Percentiles rank a stretch among this genome's conserved stretches.
phyloP scores from a whole-genome alignment of 2,329 filamentous ascomycete genomes.

The Coniochaeta ligniaria region DNA sequence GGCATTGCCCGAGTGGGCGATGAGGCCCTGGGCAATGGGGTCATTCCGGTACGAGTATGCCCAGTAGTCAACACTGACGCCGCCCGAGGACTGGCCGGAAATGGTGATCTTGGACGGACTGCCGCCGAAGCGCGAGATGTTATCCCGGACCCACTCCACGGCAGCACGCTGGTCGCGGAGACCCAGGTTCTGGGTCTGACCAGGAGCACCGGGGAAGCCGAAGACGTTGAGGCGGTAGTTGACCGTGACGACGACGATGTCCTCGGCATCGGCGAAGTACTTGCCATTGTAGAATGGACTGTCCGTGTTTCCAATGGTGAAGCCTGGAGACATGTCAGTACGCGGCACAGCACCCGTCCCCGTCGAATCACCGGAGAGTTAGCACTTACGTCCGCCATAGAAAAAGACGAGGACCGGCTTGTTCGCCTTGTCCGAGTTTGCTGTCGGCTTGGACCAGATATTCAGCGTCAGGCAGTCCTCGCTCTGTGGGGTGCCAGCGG shows the following conservation, averaged over 20 bases:
- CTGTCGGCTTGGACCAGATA: conserved; percentile 25
- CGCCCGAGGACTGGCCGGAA: conserved; percentile 37
- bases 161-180: conserved; percentile 42
- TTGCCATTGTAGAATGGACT: conserved; percentile 32
- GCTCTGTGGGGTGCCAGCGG: conserved; percentile 17
- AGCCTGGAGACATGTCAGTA: conserved; percentile 7
- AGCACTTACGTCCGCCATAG: conserved; percentile 27
- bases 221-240: conserved; percentile 37
- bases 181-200: conserved; percentile 30
- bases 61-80: conserved; percentile 35
- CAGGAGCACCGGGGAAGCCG: conserved; percentile 26
- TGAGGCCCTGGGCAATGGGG: conserved; percentile 39
- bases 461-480: conserved; percentile 31
- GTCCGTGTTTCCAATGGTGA: conserved; percentile 21
- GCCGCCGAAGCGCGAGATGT: conserved; percentile 39
- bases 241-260: conserved; percentile 35
- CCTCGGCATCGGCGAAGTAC: conserved; percentile 30
- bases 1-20: conserved; percentile 36
- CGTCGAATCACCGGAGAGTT: no score
- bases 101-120: conserved; percentile 29
- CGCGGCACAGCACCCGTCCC: not conserved
- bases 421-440: conserved; percentile 8
- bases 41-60: conserved; percentile 40
- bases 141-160: conserved; percentile 40
- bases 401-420: conserved; percentile 29